Evolutionary conservation across 805 yeast species (phyloP).

Genomic region (Priceomyces medius): DNA sequence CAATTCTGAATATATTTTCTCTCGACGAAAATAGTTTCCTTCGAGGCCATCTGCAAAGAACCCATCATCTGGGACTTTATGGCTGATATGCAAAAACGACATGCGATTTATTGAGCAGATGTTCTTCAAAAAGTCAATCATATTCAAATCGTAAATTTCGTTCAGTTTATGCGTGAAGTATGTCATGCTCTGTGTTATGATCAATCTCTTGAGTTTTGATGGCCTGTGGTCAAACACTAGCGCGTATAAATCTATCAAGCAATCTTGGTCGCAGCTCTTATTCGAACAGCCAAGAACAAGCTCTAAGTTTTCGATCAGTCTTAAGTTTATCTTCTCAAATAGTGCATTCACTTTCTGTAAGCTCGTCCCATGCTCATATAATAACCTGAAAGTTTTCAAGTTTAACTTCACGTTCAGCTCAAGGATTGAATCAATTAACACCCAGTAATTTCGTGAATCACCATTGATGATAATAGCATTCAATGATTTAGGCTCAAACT

Average conservation of each 20-base stretch:
- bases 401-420: conserved; percentile 5
- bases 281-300: conserved; percentile 53
- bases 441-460: conserved; percentile 15
- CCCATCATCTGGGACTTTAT: conserved; percentile 59
- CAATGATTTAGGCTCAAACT: conserved; percentile 1
- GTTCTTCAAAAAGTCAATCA: conserved; percentile 31
- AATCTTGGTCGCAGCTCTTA: conserved; percentile 38
- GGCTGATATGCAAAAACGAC: conserved; percentile 50
- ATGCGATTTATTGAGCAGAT: conserved; percentile 18
- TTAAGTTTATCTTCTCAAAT: conserved; percentile 12
- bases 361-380: conserved; percentile 18
- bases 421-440: conserved; percentile 10
- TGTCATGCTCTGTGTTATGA: conserved; percentile 32
- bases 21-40: conserved; percentile 67
- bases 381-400: conserved; percentile 23
- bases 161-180: conserved; percentile 26
- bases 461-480: conserved; percentile 17
- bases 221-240: conserved; percentile 31
- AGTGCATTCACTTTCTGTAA: conserved; percentile 9
- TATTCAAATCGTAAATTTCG: conserved; percentile 48
- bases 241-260: conserved; percentile 44
- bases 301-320: conserved; percentile 40
- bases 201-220: conserved; percentile 32
- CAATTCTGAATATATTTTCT: conserved; percentile 46
- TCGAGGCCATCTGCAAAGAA: conserved; percentile 64